These are phyloP conservation scores for Peribolospora kevripleyi DNA, from an alignment of 768 basidiomycete genomes.

Conservation along the genomic window DNA sequence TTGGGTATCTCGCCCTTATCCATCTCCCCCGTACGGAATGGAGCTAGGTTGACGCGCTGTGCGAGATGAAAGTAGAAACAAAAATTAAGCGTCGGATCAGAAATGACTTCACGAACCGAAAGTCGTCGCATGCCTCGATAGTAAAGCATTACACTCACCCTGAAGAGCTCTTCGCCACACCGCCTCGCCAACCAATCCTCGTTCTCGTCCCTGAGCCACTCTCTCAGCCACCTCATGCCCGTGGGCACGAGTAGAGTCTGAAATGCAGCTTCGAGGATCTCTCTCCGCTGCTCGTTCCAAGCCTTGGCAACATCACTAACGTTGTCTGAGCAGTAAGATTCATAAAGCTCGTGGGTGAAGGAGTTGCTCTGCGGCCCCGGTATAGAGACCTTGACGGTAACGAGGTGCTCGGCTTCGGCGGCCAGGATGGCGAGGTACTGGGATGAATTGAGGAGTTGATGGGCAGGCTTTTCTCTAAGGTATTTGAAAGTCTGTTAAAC, in stretches of 20 bases:
- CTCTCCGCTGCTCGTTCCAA: conserved; percentile 71
- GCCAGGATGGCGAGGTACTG: conserved; percentile 77
- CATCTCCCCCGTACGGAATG: conserved; percentile 37
- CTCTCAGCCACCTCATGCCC: conserved; percentile 66
- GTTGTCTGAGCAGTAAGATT: conserved; percentile 61
- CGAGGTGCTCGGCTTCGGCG: conserved; percentile 70
- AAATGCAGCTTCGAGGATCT: conserved; percentile 52
- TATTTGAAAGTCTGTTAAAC: conserved; percentile 72
- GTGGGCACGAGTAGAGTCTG: conserved; percentile 60
- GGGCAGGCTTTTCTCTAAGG: conserved; percentile 48
- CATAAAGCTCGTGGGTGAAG: conserved; percentile 49
- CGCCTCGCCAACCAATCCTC: conserved; percentile 54
- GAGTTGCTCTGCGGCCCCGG: conserved; percentile 36
- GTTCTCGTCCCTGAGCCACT: conserved; percentile 67
- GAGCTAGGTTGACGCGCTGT: conserved; percentile 62
- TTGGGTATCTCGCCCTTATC: conserved; percentile 46
- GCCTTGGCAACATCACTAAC: conserved; percentile 61
- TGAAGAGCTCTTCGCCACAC: conserved; percentile 42
- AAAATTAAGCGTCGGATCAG: background rate
- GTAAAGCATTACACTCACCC: conserved; percentile 25
- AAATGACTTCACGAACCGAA: background rate
- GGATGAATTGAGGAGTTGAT: conserved; percentile 22
- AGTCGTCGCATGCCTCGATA: conserved; percentile 1
- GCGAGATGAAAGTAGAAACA: background rate
- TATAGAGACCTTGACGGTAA: conserved; percentile 47